phyloP scores from a whole-genome alignment of 2,329 filamentous ascomycete genomes.

The Neurospora crassa region DNA sequence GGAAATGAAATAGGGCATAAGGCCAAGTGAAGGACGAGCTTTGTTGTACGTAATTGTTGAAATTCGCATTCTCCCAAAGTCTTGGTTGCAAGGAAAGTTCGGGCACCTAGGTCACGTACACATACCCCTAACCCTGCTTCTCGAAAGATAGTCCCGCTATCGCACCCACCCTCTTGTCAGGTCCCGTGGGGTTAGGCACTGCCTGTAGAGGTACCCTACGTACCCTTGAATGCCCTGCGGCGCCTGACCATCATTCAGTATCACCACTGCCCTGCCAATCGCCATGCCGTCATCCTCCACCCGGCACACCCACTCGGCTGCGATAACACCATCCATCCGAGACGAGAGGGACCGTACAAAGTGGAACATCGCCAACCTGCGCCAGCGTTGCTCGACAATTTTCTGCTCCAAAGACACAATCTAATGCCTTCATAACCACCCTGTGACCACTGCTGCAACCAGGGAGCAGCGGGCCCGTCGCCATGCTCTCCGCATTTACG shows the following conservation, averaged over 20 bases:
- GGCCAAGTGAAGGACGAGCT: background rate
- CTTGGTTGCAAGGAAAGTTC: too few species aligned
- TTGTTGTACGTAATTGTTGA: background rate
- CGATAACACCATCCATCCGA: background rate
- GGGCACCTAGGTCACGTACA: background rate
- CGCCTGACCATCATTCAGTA: background rate
- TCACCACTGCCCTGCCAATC: background rate
- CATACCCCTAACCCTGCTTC: background rate
- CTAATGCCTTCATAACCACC: conserved; percentile 15
- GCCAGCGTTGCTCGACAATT: background rate
- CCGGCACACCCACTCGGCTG: background rate
- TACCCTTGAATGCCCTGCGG: background rate
- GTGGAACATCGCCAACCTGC: background rate
- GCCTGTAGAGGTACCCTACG: too few species aligned
- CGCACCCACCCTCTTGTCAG: background rate
- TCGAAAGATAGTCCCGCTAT: background rate
- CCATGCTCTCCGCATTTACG: conserved; percentile 96
- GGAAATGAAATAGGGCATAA: background rate
- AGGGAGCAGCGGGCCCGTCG: conserved; percentile 31
- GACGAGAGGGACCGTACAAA: background rate
- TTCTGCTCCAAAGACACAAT: background rate
- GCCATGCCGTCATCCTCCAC: background rate
- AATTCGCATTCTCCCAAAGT: background rate
- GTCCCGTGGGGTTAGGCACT: background rate
- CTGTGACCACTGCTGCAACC: conserved; percentile 3